Percentiles rank a stretch among this genome's conserved stretches.
Conservation (phyloP, 2,329 filamentous ascomycete genomes). For the Ophiobolus disseminans region DNA sequence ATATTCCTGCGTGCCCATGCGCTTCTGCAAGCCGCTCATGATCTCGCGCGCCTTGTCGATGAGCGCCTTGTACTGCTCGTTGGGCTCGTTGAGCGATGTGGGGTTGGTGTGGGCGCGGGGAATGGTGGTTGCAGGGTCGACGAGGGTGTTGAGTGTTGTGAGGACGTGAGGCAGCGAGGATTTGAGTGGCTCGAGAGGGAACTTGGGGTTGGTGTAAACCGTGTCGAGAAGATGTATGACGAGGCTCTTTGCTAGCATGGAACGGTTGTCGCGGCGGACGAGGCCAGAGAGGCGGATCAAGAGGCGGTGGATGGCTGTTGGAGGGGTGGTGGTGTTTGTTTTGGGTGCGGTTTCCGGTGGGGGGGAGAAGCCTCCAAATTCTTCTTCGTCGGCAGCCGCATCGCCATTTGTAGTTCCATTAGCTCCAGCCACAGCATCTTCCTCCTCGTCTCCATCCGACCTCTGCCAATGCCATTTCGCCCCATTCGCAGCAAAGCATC, state of each 20-base stretch:
- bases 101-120: constrained; percentile 73
- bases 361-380: constrained; percentile 36
- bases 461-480: constrained; percentile 55
- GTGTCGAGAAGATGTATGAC: constrained; percentile 77
- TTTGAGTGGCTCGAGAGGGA: constrained; percentile 64
- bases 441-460: constrained; percentile 50
- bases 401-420: constrained; percentile 44
- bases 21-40: constrained; percentile 83
- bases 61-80: constrained; percentile 71
- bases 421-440: constrained; percentile 55
- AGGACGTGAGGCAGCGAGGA: constrained; percentile 71
- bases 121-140: constrained; percentile 75
- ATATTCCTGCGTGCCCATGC: constrained; percentile 81
- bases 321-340: constrained; percentile 29
- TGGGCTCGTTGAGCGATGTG: constrained; percentile 59
- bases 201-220: constrained; percentile 68
- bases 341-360: constrained; percentile 17
- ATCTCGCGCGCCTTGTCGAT: constrained; percentile 76
- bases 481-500: constrained; percentile 66
- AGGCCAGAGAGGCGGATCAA: constrained; percentile 80
- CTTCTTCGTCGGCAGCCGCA: constrained; percentile 42
- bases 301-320: constrained; percentile 72
- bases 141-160: constrained; percentile 79
- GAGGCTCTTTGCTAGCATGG: constrained; percentile 76
- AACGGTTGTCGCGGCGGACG: constrained; percentile 69